A percentile compares a stretch with the other conserved stretches of the same genome.
Conservation (phyloP, 352 stramenopile species). For the Phytophthora sp. region DNA sequence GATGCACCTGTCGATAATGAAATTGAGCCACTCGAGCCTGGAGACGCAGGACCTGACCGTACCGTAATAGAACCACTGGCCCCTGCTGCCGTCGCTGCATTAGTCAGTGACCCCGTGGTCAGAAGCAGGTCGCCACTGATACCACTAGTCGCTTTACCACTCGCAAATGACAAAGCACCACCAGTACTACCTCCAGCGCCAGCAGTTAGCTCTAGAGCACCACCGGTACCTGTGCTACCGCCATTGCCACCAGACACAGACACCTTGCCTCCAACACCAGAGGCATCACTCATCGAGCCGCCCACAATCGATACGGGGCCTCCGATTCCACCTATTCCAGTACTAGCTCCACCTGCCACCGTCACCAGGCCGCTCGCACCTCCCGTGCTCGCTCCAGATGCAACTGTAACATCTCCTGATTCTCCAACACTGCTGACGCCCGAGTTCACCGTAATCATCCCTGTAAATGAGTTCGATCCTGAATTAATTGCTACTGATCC, state of each 20-base stretch:
- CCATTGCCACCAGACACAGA: slow-evolving; percentile 20
- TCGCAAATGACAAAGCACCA: slow-evolving; percentile 26
- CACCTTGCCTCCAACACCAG: slow-evolving; percentile 19
- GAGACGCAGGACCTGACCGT: slow-evolving; percentile 24
- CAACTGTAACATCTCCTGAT: slow-evolving; percentile 42
- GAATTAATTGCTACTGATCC: slow-evolving; percentile 39
- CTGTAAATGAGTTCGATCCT: slow-evolving; percentile 7
- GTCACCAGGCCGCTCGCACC: slow-evolving; percentile 3
- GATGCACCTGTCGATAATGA: slow-evolving; percentile 50
- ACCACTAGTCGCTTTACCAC: slow-evolving; percentile 29
- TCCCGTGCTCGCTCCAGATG: slow-evolving; percentile 37
- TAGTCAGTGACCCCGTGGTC: slow-evolving; percentile 8
- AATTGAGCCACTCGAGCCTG: slow-evolving; percentile 34
- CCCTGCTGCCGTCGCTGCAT: slow-evolving; percentile 8
- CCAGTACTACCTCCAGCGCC: slow-evolving; percentile 32
- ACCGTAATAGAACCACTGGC: slow-evolving; percentile 29
- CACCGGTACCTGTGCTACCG: not conserved
- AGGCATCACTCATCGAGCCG: not conserved
- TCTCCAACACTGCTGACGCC: slow-evolving; percentile 15
- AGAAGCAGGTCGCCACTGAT: slow-evolving; percentile 18
- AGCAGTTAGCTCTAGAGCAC: not conserved
- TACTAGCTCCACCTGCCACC: not conserved
- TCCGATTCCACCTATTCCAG: not conserved
- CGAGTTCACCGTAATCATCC: not conserved
- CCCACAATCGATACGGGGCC: slow-evolving; percentile 6